These are phyloP conservation scores for Dryadomyces quercus-mongolicae DNA, from an alignment of 2,329 filamentous ascomycete genomes.

Conservation along the genomic window DNA sequence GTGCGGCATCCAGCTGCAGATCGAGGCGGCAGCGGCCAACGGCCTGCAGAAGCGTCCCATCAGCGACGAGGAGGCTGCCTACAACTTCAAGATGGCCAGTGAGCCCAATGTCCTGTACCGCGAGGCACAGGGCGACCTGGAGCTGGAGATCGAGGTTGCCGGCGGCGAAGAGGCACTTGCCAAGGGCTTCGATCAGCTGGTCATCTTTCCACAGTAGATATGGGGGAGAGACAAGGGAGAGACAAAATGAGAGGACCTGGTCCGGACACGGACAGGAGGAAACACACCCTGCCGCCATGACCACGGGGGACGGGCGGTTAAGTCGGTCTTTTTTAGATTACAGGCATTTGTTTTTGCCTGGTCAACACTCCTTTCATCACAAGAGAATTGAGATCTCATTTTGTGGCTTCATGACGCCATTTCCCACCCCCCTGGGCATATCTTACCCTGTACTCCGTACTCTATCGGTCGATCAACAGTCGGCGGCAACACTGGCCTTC, in stretches of 20 bases:
- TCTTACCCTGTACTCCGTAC: too few relatives aligned
- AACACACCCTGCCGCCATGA: too few relatives aligned
- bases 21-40: constrained; percentile 48
- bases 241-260: too few relatives aligned
- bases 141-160: constrained; percentile 30
- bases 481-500: too few relatives aligned
- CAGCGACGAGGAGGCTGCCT: constrained; percentile 25
- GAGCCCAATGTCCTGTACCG: constrained; percentile 32
- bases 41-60: constrained; percentile 28
- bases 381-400: not conserved
- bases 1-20: constrained; percentile 54
- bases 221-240: too few relatives aligned
- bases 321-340: not conserved
- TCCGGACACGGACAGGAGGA: too few relatives aligned
- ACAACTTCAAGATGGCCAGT: constrained; percentile 30
- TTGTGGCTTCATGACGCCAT: too few relatives aligned
- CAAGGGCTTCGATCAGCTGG: constrained; percentile 15
- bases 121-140: constrained; percentile 34
- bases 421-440: too few relatives aligned
- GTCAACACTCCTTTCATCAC: not conserved
- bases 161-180: constrained; percentile 19
- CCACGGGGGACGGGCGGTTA: too few relatives aligned
- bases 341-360: not conserved
- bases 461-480: not conserved
- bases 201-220: constrained; percentile 4